Percentiles rank a stretch among this genome's conserved stretches.
These are phyloP conservation scores for Cryptococcus wingfieldii DNA, from an alignment of 1,284 basidiomycete genomes.

Conservation along the genomic window DNA sequence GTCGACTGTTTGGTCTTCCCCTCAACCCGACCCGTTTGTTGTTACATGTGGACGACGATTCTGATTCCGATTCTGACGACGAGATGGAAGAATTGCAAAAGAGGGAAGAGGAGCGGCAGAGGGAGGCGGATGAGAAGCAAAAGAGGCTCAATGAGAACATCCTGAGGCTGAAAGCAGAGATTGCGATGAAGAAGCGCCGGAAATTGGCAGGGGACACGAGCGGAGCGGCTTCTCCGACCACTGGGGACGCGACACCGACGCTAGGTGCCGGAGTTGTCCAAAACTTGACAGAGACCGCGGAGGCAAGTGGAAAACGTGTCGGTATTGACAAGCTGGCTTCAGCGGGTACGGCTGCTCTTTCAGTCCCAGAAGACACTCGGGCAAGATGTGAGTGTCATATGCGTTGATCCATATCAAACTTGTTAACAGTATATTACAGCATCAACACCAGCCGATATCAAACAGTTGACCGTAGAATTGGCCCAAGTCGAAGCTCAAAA, in stretches of 20 bases:
- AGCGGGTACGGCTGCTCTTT: not conserved
- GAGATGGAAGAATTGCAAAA: constrained; percentile 6
- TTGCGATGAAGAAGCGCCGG: constrained; percentile 13
- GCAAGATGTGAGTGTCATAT: not conserved
- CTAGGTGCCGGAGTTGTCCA: not conserved
- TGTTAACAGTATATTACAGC: not conserved
- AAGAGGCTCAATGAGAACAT: constrained; percentile 24
- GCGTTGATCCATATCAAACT: not conserved
- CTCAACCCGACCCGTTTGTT: constrained; percentile 3
- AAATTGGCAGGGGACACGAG: not conserved
- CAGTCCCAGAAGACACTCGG: not conserved
- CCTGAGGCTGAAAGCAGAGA: constrained; percentile 22
- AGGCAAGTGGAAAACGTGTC: not conserved
- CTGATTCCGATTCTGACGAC: constrained; percentile 22
- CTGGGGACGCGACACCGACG: not conserved
- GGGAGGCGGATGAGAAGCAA: constrained; percentile 2
- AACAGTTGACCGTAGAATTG: constrained; percentile 8
- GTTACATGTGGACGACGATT: constrained; percentile 26
- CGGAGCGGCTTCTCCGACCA: constrained; percentile 5
- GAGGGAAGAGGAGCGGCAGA: not conserved
- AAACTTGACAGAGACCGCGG: not conserved
- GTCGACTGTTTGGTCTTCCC: constrained; percentile 23
- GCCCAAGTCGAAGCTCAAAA: constrained; percentile 1
- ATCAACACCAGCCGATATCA: constrained; percentile 9
- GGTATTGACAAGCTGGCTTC: not conserved